Evolutionary conservation across 116 monocot genomes (phyloP).

Genomic region (Posidonia oceanica): DNA sequence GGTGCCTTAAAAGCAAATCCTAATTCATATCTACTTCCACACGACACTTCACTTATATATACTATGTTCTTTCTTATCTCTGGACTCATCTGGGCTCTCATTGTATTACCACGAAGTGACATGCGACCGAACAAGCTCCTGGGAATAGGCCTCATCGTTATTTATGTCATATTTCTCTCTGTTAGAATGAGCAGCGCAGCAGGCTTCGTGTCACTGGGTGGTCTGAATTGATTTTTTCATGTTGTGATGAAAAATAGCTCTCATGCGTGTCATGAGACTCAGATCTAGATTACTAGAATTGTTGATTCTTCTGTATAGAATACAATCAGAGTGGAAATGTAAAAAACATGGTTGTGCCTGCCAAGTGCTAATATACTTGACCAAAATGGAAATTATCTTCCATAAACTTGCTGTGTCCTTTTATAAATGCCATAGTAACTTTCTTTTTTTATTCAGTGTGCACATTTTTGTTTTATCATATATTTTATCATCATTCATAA

Average conservation of each 20-base stretch:
- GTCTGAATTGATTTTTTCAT: conserved; percentile 11
- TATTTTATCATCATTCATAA: no score
- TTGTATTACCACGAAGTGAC: conserved; percentile 49
- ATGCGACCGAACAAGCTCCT: conserved; percentile 77
- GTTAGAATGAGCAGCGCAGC: conserved; percentile 49
- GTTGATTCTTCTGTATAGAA: not conserved
- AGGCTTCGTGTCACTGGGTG: conserved; percentile 45
- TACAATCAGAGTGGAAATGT: not conserved
- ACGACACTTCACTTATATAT: conserved; percentile 52
- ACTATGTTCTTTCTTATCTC: conserved; percentile 77
- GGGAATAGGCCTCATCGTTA: conserved; percentile 63
- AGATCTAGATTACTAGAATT: not conserved
- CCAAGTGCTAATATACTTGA: no score
- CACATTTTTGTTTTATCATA: no score
- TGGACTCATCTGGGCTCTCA: conserved; percentile 69
- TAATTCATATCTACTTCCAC: conserved; percentile 47
- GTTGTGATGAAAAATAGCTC: not conserved
- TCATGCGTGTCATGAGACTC: not conserved
- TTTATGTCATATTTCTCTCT: conserved; percentile 71
- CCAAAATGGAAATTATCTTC: no score
- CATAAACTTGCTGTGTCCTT: no score
- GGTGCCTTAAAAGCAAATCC: conserved; percentile 57
- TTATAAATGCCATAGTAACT: no score
- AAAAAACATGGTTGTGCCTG: not conserved
- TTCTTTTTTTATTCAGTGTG: no score